A percentile compares a stretch with the other conserved stretches of the same genome.
Conservation (phyloP, 2,329 filamentous ascomycete species). For the Graphiopsis chlorocephala region DNA sequence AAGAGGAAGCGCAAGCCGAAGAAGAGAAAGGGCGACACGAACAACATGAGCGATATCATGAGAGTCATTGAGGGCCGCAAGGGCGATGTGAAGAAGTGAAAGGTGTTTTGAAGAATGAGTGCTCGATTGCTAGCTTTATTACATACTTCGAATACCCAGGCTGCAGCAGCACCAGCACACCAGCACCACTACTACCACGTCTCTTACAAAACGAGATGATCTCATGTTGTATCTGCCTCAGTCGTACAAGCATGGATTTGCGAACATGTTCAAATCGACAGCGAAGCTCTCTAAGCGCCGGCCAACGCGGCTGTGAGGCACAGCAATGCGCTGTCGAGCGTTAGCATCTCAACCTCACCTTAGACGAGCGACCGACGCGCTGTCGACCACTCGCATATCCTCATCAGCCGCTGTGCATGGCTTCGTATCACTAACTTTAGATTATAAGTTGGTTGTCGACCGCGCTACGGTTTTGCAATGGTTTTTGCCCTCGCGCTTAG, state of each 20-base stretch:
- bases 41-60: conserved; percentile 34
- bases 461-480: conserved; percentile 2
- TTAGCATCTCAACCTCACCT: neutral
- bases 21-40: conserved; percentile 48
- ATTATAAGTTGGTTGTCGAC: neutral
- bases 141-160: neutral
- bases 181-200: neutral
- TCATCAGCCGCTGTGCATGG: neutral
- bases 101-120: neutral
- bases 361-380: neutral
- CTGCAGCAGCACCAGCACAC: neutral
- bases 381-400: neutral
- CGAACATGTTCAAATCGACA: neutral
- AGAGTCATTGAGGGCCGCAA: conserved; percentile 34
- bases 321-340: neutral
- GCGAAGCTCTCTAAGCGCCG: conserved; percentile 2
- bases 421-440: neutral
- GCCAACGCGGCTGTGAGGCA: conserved; percentile 6
- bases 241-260: too few relatives aligned
- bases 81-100: conserved; percentile 27
- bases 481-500: neutral
- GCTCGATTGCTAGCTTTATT: neutral
- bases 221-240: neutral
- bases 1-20: conserved; percentile 78
- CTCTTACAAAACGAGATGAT: neutral